Evolutionary conservation across 768 basidiomycete genomes (phyloP).

Genomic region (Kwoniella dendrophila): DNA sequence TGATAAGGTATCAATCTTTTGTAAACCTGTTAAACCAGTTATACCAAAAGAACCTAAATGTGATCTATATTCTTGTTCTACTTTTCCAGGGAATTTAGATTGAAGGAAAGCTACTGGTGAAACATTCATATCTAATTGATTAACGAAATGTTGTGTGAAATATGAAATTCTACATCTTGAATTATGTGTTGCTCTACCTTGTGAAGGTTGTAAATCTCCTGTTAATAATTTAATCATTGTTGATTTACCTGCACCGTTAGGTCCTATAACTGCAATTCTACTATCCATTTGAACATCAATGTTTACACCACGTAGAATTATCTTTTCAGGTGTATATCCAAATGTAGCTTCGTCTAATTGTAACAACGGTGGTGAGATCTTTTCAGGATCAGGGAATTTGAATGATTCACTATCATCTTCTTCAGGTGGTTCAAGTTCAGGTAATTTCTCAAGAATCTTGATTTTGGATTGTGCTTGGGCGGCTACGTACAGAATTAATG

Average conservation of each 20-base stretch:
- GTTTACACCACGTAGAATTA: slow-evolving; percentile 75
- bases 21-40: slow-evolving; percentile 85
- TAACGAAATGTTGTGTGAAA: slow-evolving; percentile 73
- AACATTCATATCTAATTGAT: slow-evolving; percentile 77
- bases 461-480: slow-evolving; percentile 81
- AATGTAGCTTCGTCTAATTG: slow-evolving; percentile 90
- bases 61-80: slow-evolving; percentile 91
- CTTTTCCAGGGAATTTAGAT: slow-evolving; percentile 87
- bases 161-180: slow-evolving; percentile 73
- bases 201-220: slow-evolving; percentile 72
- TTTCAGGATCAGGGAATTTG: slow-evolving; percentile 96
- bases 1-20: slow-evolving; percentile 84
- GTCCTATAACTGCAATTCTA: slow-evolving; percentile 90
- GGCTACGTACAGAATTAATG: slow-evolving; percentile 57
- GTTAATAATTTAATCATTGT: slow-evolving; percentile 94
- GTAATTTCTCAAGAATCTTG: slow-evolving; percentile 81
- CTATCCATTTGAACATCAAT: slow-evolving; percentile 94
- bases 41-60: slow-evolving; percentile 98
- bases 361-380: slow-evolving; percentile 91
- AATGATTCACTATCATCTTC: slow-evolving; percentile 90
- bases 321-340: slow-evolving; percentile 76
- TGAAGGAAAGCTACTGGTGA: slow-evolving; percentile 94
- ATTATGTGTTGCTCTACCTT: slow-evolving; percentile 84
- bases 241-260: slow-evolving; percentile 95
- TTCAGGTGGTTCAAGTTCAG: slow-evolving; percentile 89